Evolutionary conservation across 2,329 filamentous ascomycete genomes (phyloP).

Genomic region (Ascochyta clinopodiicola): DNA sequence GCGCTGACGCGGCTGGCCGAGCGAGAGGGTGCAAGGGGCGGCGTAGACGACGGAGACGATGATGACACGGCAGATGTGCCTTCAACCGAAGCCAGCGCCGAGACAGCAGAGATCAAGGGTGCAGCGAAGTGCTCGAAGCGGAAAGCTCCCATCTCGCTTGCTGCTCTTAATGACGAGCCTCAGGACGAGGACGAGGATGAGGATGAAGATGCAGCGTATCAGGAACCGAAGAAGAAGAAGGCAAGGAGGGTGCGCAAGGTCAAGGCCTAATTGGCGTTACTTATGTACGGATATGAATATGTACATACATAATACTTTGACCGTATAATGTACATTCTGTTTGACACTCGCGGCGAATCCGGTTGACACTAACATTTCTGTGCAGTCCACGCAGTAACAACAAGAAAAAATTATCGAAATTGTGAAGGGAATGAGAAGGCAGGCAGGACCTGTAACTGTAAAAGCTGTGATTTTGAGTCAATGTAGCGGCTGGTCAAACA

Average conservation of each 20-base stretch:
- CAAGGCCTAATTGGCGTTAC: constrained; percentile 1
- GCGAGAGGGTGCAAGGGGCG: constrained; percentile 35
- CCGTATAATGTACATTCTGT: background rate
- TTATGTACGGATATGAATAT: background rate
- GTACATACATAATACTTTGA: background rate
- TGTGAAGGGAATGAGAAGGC: too few species aligned
- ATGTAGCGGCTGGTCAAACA: background rate
- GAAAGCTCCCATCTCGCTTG: constrained; percentile 19
- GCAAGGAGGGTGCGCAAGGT: constrained; percentile 15
- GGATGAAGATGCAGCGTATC: constrained; percentile 31
- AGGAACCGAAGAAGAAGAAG: constrained; percentile 41
- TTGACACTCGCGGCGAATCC: too few species aligned
- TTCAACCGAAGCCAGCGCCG: constrained; percentile 11
- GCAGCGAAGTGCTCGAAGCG: constrained; percentile 27
- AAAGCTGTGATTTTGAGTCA: too few species aligned
- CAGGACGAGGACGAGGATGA: constrained; percentile 27
- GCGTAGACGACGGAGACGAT: constrained; percentile 24
- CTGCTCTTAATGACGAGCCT: constrained; percentile 5
- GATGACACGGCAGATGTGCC: constrained; percentile 17
- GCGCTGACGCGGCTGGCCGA: constrained; percentile 41
- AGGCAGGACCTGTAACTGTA: too few species aligned
- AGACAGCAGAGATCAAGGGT: background rate
- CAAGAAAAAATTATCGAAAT: too few species aligned
- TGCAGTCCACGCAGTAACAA: too few species aligned
- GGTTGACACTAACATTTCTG: too few species aligned